Conservation (phyloP, 768 basidiomycete species). For the Trametes maxima region DNA sequence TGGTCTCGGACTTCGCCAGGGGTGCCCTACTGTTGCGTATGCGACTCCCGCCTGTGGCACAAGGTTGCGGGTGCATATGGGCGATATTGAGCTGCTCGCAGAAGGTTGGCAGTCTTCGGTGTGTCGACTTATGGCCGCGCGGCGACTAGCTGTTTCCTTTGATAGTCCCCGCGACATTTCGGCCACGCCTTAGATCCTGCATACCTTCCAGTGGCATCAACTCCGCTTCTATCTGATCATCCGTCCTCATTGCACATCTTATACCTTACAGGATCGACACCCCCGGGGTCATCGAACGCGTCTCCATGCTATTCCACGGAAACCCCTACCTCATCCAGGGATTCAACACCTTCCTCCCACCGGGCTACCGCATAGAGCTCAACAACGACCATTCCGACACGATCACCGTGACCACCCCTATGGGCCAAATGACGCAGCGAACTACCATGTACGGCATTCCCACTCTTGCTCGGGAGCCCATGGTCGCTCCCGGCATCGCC, state of each 20-base stretch:
- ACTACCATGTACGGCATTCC: constrained; percentile 44
- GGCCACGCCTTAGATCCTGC: too few species aligned
- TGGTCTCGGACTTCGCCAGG: too few species aligned
- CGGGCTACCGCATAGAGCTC: constrained; percentile 92
- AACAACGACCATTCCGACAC: constrained; percentile 72
- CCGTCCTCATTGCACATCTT: neutral
- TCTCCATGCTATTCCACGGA: constrained; percentile 89
- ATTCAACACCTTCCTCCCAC: constrained; percentile 96
- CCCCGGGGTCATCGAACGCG: constrained; percentile 94
- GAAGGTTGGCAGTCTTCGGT: too few species aligned
- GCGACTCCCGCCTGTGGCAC: too few species aligned
- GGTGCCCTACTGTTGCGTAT: too few species aligned
- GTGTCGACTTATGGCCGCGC: too few species aligned
- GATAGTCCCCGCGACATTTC: too few species aligned
- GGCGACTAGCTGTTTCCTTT: too few species aligned
- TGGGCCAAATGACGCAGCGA: constrained; percentile 69
- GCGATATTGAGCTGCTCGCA: too few species aligned
- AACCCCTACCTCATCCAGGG: constrained; percentile 91
- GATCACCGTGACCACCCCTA: constrained; percentile 82
- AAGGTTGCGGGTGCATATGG: too few species aligned
- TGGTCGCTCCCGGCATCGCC: constrained; percentile 21
- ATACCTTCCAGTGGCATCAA: too few species aligned
- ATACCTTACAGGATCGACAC: constrained; percentile 80
- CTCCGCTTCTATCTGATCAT: constrained; percentile 9
- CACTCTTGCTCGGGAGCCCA: constrained; percentile 36